Evolutionary conservation across 176 grass and related monocot genomes (phyloP).

Genomic region (Puya raimondii): DNA sequence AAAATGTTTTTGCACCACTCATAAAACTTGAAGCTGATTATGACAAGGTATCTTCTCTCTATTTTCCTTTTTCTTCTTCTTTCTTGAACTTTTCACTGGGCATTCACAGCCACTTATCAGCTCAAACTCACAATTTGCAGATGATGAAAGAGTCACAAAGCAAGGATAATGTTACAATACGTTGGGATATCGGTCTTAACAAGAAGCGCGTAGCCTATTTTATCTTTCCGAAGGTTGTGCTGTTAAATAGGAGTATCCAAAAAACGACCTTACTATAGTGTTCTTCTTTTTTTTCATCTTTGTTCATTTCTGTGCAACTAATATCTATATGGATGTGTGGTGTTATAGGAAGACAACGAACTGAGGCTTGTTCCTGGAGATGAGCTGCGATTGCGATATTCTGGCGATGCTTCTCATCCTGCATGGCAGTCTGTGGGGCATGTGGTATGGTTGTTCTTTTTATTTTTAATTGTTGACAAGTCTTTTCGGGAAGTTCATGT

Average conservation of each 20-base stretch:
- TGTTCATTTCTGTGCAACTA: not conserved
- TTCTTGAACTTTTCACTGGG: not conserved
- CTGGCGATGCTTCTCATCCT: conserved; percentile 82
- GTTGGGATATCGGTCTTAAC: conserved; percentile 98
- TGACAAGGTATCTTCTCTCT: conserved; percentile 61
- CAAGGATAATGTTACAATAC: conserved; percentile 91
- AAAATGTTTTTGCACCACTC: conserved; percentile 98
- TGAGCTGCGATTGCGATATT: conserved; percentile 89
- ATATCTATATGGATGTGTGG: conserved; percentile 2
- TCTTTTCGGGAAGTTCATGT: not conserved
- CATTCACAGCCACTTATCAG: not conserved
- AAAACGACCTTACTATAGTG: not conserved
- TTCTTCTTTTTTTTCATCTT: conserved; percentile 8
- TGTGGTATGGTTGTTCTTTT: conserved; percentile 53
- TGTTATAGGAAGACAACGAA: conserved; percentile 97
- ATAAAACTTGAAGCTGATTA: conserved; percentile 99
- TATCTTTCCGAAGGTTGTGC: conserved; percentile 89
- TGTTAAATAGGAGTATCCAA: not conserved
- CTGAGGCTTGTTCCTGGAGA: conserved; percentile 98
- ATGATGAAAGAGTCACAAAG: conserved; percentile 99
- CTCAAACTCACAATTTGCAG: conserved; percentile 22
- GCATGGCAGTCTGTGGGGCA: conserved; percentile 99
- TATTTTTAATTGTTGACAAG: not conserved
- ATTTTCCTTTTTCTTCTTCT: not conserved
- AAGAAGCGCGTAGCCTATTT: conserved; percentile 98